Base-by-base conservation (phyloP, 1,139 yeast species). In the Lodderomyces oxycetoniae region DNA sequence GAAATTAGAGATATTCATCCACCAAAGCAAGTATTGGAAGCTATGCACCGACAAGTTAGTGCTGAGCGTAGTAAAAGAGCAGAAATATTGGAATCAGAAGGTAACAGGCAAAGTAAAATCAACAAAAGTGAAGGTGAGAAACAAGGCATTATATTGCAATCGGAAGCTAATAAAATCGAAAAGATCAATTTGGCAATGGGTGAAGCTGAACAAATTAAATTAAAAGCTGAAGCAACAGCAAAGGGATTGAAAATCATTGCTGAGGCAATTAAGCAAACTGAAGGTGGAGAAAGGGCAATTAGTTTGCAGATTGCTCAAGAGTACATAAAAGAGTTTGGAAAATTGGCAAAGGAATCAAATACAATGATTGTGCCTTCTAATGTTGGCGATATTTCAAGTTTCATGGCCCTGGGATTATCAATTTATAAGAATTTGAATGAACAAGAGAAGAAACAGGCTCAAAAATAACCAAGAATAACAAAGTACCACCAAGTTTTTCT, bases 1-100 rank as follows among this genome's bases (percentile, higher is more conserved):
- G 95, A 86, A 57, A 85, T 86, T 57, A 73, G 89, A 50, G 95
- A 86, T 53, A 85, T 86, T 39, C 89, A 85, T 50, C 95, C 95
- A 4, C 95, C 95, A 1, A 71, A 72, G 28, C 82, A 83, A 47
- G 95, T 85, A n/a, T 71, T 84, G 48, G 91, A 82, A 48, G 93
- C 94, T 26, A 85, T 85, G 95, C 94, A 85, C 57, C 74, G 91
- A 52, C 94, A 84, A 59, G 95, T 86, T 8, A 74, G 83, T 37
- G 93, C 94, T 20, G 95, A 86, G 55, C 68, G 95, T 48, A 78
- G 89, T 32, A 85, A 85, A 57, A 68, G 94, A 43, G 95, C 95
- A 2, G 91, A 84, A 55, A 86, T 85, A 45, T 70, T 85, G 54
- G 95, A 85, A 51, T 78, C 88, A 33, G 95, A 85, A 61, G 95